A percentile compares a stretch with the other conserved stretches of the same genome.
These are phyloP conservation scores for Fomitiporia mediterranea DNA, from an alignment of 1,284 basidiomycete species.

Conservation along the genomic window DNA sequence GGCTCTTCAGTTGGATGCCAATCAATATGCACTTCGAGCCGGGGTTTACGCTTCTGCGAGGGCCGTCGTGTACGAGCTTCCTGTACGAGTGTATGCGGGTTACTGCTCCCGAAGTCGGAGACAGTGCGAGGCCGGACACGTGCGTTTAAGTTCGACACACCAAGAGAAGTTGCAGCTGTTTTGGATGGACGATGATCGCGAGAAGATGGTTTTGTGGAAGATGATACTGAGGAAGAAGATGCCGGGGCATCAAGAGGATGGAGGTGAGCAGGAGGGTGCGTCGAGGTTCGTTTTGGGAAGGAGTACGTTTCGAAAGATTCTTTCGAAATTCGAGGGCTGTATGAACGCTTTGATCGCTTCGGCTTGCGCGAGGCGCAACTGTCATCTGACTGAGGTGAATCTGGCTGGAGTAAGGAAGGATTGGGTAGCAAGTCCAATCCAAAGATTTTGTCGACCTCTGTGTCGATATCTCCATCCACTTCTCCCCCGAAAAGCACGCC, in stretches of 20 bases:
- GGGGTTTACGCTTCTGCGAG: neutral
- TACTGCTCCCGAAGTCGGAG: slow-evolving; percentile 10
- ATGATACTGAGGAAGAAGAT: neutral
- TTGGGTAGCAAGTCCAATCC: slow-evolving; percentile 1
- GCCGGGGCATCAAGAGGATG: slow-evolving; percentile 7
- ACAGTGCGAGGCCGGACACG: slow-evolving; percentile 9
- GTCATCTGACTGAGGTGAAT: slow-evolving; percentile 5
- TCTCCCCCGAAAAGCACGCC: slow-evolving; percentile 18
- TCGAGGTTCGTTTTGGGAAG: neutral
- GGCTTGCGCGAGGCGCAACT: slow-evolving; percentile 9
- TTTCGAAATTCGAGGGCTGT: neutral
- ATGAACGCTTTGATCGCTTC: slow-evolving; percentile 17
- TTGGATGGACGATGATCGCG: neutral
- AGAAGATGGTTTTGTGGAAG: neutral
- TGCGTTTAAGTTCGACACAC: neutral
- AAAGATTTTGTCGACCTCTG: slow-evolving; percentile 13
- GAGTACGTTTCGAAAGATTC: neutral
- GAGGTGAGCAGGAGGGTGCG: slow-evolving; percentile 4
- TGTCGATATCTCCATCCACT: slow-evolving; percentile 12
- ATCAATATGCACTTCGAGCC: slow-evolving; percentile 12
- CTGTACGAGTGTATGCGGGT: neutral
- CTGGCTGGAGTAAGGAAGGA: neutral
- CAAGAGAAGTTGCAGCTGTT: neutral
- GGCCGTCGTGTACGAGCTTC: neutral
- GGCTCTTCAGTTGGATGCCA: slow-evolving; percentile 9